Evolutionary conservation across 73 alveolate species (phyloP).

Genomic region (Symbiodinium pilosum): DNA sequence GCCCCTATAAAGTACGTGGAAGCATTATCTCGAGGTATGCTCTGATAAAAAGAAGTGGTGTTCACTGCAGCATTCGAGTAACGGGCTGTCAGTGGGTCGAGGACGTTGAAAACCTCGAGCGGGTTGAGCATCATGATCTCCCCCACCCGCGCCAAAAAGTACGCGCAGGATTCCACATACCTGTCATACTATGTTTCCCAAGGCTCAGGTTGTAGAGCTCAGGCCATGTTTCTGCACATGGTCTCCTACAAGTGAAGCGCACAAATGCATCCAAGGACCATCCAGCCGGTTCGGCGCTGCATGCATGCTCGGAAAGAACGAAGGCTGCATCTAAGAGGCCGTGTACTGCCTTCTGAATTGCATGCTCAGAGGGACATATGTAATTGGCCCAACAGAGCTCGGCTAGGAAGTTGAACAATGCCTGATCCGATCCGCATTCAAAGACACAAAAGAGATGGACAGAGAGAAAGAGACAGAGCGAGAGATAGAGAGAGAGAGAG

Average conservation of each 20-base stretch:
- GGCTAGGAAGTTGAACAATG: slow-evolving; percentile 83
- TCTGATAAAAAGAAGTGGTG: too few species aligned
- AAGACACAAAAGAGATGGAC: too few species aligned
- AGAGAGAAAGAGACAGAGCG: too few species aligned
- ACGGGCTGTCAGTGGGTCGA: slow-evolving; percentile 71
- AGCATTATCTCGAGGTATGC: too few species aligned
- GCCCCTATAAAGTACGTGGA: too few species aligned
- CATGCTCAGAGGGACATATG: slow-evolving; percentile 69
- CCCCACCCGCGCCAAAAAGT: slow-evolving; percentile 70
- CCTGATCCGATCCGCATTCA: neutral
- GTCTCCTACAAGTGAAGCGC: neutral
- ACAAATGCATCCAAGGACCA: neutral
- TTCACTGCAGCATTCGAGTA: neutral
- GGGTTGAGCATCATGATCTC: slow-evolving; percentile 83
- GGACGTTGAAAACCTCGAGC: slow-evolving; percentile 70
- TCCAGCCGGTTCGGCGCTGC: slow-evolving; percentile 58
- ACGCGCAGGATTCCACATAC: slow-evolving; percentile 83
- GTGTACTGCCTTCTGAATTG: slow-evolving; percentile 47
- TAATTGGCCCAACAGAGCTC: slow-evolving; percentile 92
- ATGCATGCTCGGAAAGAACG: slow-evolving; percentile 5
- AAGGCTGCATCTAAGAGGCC: slow-evolving; percentile 47
- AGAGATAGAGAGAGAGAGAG: too few species aligned
- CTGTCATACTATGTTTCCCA: neutral
- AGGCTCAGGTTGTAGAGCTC: neutral
- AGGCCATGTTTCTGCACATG: neutral